Evolutionary conservation across 257 asterid species (phyloP).

Genomic region (Solanum peruvianum): DNA sequence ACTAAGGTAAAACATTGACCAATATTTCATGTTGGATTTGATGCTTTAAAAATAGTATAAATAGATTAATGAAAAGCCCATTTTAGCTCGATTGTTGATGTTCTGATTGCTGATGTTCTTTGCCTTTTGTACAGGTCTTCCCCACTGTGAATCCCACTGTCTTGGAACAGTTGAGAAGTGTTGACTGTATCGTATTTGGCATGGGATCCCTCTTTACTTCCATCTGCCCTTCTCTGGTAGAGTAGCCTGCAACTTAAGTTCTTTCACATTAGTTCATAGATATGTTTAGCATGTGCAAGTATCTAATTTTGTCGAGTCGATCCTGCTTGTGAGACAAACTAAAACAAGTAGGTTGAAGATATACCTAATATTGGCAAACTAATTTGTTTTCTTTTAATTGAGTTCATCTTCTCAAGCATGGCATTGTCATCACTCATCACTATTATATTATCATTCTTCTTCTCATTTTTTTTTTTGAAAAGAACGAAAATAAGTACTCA

Average conservation of each 20-base stretch:
- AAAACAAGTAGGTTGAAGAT: background rate
- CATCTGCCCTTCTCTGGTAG: slow-evolving; percentile 91
- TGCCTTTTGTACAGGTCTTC: slow-evolving; percentile 54
- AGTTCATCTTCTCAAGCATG: background rate
- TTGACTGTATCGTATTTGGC: slow-evolving; percentile 75
- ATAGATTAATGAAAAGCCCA: background rate
- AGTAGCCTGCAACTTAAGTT: background rate
- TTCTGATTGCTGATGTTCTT: background rate
- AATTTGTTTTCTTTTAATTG: background rate
- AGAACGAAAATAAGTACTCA: background rate
- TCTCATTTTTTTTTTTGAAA: background rate
- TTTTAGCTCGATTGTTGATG: background rate
- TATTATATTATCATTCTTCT: background rate
- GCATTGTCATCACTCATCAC: background rate
- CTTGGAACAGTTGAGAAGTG: slow-evolving; percentile 56
- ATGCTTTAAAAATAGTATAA: background rate
- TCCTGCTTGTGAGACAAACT: background rate
- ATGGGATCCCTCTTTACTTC: slow-evolving; percentile 98
- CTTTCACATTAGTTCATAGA: background rate
- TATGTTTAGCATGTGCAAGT: background rate
- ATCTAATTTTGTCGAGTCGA: background rate
- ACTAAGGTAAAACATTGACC: background rate
- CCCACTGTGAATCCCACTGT: slow-evolving; percentile 70
- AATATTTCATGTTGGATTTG: background rate
- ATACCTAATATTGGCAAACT: background rate